These are phyloP conservation scores for Xerocomus spinulosus DNA, from an alignment of 768 basidiomycete genomes.

Conservation along the genomic window DNA sequence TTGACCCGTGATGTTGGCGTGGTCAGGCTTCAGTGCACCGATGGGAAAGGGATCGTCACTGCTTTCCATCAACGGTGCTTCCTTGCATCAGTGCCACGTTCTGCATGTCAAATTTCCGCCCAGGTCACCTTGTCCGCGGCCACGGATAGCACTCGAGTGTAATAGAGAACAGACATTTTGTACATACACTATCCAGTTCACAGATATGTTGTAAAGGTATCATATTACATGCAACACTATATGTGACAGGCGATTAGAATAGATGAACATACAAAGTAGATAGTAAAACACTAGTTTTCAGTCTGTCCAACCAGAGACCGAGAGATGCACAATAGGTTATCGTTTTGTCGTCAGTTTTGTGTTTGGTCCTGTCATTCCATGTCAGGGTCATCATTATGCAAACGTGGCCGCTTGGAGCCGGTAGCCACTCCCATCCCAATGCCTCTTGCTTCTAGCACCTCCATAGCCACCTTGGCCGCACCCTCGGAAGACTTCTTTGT, in stretches of 20 bases:
- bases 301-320: constrained; percentile 22
- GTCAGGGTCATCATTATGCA: constrained; percentile 49
- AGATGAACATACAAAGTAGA: constrained; percentile 29
- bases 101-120: constrained; percentile 23
- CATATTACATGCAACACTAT: constrained; percentile 38
- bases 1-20: constrained; percentile 20
- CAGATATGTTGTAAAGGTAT: constrained; percentile 30
- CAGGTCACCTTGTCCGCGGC: constrained; percentile 24
- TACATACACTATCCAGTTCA: too few species aligned
- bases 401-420: constrained; percentile 40
- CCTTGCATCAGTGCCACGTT: constrained; percentile 12
- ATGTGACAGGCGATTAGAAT: constrained; percentile 31
- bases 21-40: constrained; percentile 21
- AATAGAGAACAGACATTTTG: too few species aligned
- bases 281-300: constrained; percentile 30
- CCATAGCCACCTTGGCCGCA: constrained; percentile 69
- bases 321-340: constrained; percentile 30
- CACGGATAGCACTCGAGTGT: constrained; percentile 5
- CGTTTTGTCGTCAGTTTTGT: constrained; percentile 16
- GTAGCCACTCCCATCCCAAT: constrained; percentile 48
- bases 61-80: constrained; percentile 20
- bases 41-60: constrained; percentile 27
- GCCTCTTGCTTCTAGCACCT: constrained; percentile 78
- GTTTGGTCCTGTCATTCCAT: constrained; percentile 27
- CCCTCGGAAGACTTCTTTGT: constrained; percentile 69